Conservation (phyloP, 768 basidiomycete genomes). For the Serendipita vermifera region DNA sequence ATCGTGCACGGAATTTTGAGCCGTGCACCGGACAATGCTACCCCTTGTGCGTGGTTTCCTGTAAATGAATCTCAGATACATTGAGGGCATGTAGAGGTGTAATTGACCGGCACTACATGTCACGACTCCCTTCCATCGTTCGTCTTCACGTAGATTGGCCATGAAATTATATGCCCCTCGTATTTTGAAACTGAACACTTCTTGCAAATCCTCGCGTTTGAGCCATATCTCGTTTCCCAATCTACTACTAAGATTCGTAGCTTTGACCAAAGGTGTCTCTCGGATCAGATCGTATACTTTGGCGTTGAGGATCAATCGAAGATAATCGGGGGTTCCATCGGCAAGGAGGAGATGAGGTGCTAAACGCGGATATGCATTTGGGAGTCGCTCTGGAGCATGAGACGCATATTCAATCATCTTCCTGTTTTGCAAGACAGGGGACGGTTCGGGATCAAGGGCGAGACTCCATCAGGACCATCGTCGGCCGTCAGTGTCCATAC, state of each 20-base stretch:
- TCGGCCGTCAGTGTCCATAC: too few species aligned
- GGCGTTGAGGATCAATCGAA: constrained; percentile 74
- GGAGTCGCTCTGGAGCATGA: constrained; percentile 47
- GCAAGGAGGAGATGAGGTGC: constrained; percentile 50
- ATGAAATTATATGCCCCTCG: constrained; percentile 98
- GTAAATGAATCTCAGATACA: constrained; percentile 9
- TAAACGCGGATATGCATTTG: constrained; percentile 45
- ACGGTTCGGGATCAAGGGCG: neutral
- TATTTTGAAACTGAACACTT: constrained; percentile 98
- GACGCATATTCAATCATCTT: constrained; percentile 56
- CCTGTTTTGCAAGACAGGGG: neutral
- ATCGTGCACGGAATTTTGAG: constrained; percentile 94
- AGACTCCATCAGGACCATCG: neutral
- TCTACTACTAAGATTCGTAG: constrained; percentile 72
- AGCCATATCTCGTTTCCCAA: constrained; percentile 91
- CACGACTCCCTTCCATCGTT: constrained; percentile 93
- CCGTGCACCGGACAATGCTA: constrained; percentile 82
- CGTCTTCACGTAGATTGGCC: constrained; percentile 75
- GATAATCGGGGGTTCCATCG: constrained; percentile 68
- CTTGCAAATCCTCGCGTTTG: constrained; percentile 93
- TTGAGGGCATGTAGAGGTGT: constrained; percentile 29
- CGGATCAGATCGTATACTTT: constrained; percentile 83
- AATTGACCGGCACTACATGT: constrained; percentile 96
- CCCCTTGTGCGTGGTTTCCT: constrained; percentile 99
- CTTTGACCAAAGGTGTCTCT: constrained; percentile 81